These are phyloP conservation scores for Cladophialophora psammophila DNA, from an alignment of 2,329 filamentous ascomycete genomes.

Conservation along the genomic window DNA sequence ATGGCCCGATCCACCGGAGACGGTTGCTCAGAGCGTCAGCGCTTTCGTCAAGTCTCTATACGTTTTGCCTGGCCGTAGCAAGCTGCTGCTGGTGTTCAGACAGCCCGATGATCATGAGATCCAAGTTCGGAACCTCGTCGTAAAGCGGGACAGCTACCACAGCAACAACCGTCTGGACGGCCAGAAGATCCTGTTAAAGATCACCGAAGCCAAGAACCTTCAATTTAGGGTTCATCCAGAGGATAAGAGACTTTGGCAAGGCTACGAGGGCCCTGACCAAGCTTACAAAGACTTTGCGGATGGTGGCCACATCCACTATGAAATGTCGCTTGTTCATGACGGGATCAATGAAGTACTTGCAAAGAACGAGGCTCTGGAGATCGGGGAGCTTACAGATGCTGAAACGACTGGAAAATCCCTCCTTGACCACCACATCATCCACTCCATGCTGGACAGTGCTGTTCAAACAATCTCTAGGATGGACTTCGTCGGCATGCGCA, in stretches of 20 bases:
- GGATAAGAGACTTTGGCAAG: conserved; percentile 43
- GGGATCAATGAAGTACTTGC: conserved; percentile 46
- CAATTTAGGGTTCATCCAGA: conserved; percentile 38
- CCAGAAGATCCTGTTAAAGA: conserved; percentile 40
- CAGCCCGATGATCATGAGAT: conserved; percentile 38
- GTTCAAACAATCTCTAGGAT: conserved; percentile 48
- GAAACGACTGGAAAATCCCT: conserved; percentile 46
- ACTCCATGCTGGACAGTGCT: conserved; percentile 44
- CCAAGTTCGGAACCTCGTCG: conserved; percentile 32
- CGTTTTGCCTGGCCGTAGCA: conserved; percentile 42
- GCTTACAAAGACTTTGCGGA: conserved; percentile 41
- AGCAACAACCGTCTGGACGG: conserved; percentile 42
- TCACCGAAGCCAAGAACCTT: conserved; percentile 51
- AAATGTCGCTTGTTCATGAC: conserved; percentile 49
- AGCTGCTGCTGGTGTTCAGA: conserved; percentile 44
- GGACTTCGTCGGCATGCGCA: conserved; percentile 46
- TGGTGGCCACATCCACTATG: conserved; percentile 49
- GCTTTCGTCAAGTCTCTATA: conserved; percentile 47
- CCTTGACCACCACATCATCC: conserved; percentile 26
- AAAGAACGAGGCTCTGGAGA: conserved; percentile 45
- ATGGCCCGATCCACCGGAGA: conserved; percentile 39
- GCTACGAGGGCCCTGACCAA: conserved; percentile 42
- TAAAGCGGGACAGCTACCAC: conserved; percentile 29
- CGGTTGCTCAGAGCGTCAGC: conserved; percentile 43
- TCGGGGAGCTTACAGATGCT: conserved; percentile 46